Evolutionary conservation across 1,284 basidiomycete species (phyloP).

Genomic region (Schizopora paradoxa): DNA sequence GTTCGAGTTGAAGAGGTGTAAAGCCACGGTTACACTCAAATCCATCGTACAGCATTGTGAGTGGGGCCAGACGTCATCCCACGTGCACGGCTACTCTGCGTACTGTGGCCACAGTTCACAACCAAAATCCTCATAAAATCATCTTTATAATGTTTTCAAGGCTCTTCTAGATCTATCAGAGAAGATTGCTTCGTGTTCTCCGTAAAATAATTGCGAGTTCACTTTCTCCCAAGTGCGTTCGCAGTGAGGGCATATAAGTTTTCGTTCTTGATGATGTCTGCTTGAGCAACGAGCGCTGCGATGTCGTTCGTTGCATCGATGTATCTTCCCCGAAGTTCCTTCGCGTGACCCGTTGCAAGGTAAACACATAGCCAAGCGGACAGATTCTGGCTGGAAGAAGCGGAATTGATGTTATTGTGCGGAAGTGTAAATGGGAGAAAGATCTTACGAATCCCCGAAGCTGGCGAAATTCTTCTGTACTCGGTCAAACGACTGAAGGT

Average conservation of each 20-base stretch:
- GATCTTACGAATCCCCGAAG: constrained; percentile 1
- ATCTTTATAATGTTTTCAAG: no score
- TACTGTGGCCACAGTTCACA: no score
- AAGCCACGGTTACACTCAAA: no score
- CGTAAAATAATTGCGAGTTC: no score
- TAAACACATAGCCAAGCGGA: constrained; percentile 8
- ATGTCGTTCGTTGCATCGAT: constrained; percentile 4
- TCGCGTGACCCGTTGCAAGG: constrained; percentile 5
- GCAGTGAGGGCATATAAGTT: constrained; percentile 3
- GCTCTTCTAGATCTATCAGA: no score
- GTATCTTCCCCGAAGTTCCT: constrained; percentile 2
- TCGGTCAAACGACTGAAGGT: neutral
- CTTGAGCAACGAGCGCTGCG: neutral
- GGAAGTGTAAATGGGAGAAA: neutral
- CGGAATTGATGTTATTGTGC: neutral
- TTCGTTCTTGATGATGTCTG: neutral
- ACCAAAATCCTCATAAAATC: no score
- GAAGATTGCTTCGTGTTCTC: no score
- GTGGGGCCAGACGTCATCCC: no score
- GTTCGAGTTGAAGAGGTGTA: no score
- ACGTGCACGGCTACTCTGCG: no score
- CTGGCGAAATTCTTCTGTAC: neutral
- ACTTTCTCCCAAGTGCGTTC: neutral
- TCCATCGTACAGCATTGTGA: no score
- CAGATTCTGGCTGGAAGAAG: neutral